These are phyloP conservation scores for Boletus huronensis DNA, from an alignment of 768 basidiomycete species.

Conservation along the genomic window DNA sequence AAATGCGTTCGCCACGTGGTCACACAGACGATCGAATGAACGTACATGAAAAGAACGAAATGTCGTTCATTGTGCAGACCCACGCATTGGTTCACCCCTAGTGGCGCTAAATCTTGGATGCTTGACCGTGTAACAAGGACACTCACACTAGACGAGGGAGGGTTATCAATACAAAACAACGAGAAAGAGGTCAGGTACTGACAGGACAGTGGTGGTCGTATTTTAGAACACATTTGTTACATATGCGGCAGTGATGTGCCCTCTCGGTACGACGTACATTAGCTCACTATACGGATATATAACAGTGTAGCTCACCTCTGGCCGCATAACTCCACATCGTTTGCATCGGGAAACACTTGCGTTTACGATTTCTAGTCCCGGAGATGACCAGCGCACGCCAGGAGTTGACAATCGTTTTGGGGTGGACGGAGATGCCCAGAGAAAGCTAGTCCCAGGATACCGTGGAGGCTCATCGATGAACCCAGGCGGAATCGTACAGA, in stretches of 20 bases:
- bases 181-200: conserved; percentile 33
- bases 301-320: conserved; percentile 58
- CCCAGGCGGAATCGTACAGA: conserved; percentile 76
- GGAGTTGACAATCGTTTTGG: conserved; percentile 22
- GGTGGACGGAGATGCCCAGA: conserved; percentile 52
- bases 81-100: conserved; percentile 98
- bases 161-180: not conserved
- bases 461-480: conserved; percentile 61
- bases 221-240: conserved; percentile 85
- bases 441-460: conserved; percentile 37
- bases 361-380: conserved; percentile 46
- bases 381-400: conserved; percentile 49
- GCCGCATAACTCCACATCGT: conserved; percentile 65
- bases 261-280: conserved; percentile 47
- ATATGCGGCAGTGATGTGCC: conserved; percentile 90
- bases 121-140: not conserved
- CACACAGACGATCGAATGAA: not conserved
- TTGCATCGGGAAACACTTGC: conserved; percentile 60
- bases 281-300: conserved; percentile 1
- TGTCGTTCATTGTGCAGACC: conserved; percentile 94
- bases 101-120: not conserved
- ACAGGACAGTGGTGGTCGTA: conserved; percentile 92
- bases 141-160: conserved; percentile 37
- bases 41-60: conserved; percentile 92
- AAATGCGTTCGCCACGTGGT: not conserved